Percentiles rank a stretch among this genome's conserved stretches.
Evolutionary conservation across 768 basidiomycete genomes (phyloP).

Genomic region (Tremella mesenterica): DNA sequence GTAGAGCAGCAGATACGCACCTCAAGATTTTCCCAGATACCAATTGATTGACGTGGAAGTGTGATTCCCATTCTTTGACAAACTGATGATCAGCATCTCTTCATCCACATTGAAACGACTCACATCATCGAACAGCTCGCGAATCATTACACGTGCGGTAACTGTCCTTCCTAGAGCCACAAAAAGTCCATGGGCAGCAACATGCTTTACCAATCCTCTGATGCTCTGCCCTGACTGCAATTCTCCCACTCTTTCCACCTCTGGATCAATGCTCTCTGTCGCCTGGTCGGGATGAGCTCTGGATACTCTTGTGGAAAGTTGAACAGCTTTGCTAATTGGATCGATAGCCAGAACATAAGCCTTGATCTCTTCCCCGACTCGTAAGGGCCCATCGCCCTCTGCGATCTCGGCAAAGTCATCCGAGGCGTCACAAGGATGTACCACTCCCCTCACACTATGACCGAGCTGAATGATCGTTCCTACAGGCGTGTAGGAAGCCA

Average conservation of each 20-base stretch:
- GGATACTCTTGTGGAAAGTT: constrained; percentile 73
- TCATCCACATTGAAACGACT: constrained; percentile 10
- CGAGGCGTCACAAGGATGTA: constrained; percentile 71
- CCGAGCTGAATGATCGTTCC: constrained; percentile 73
- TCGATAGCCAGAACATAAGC: constrained; percentile 66
- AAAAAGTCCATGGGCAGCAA: constrained; percentile 72
- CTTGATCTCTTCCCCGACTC: constrained; percentile 59
- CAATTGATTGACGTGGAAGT: constrained; percentile 68
- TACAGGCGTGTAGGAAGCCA: constrained; percentile 61
- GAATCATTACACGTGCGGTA: constrained; percentile 86
- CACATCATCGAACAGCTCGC: constrained; percentile 81
- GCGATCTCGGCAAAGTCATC: constrained; percentile 60
- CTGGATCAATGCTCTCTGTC: constrained; percentile 56
- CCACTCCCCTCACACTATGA: constrained; percentile 59
- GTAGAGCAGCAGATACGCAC: constrained; percentile 47
- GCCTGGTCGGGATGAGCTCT: constrained; percentile 50
- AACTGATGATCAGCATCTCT: constrained; percentile 51
- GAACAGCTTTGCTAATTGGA: constrained; percentile 56
- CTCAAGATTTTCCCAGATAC: constrained; percentile 77
- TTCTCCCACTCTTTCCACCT: constrained; percentile 56
- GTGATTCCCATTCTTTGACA: constrained; percentile 88
- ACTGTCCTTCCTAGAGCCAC: constrained; percentile 74
- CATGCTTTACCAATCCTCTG: constrained; percentile 80
- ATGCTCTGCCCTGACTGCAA: constrained; percentile 65
- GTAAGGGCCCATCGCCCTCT: constrained; percentile 46